Evolutionary conservation across 2,329 filamentous ascomycete species (phyloP), one percentile per base, ranked within the genome.

Genomic region (Acrocalymma vagum): DNA sequence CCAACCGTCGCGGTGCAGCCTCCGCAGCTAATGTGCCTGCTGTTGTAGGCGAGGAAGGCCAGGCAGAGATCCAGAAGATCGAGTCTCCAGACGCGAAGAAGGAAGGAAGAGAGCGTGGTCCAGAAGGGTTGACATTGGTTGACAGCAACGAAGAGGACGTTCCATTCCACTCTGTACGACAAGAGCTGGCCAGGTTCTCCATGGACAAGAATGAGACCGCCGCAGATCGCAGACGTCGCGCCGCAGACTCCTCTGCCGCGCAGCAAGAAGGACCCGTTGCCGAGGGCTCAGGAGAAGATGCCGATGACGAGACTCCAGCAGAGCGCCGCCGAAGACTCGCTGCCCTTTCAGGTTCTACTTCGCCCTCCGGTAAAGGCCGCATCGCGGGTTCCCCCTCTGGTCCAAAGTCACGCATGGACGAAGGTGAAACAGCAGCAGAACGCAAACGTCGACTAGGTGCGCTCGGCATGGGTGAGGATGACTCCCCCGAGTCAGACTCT

Each of bases 371-470:
- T 36, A 41, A 38, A 34, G 53, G 25, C 45, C 26, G 11, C 60
- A 45, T 24, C 50, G 53, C 21, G 30, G 33, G 20, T 22, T 42
- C 15, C 41, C 51, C 20, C 36, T 31, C 13, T 24, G 20, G n/a
- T 21, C 26, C 52, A 11, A 53, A 54, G 27, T 38, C 34, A 10
- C 58, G 30, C 29, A 62, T 63, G 43, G 77, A 78, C 2, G 75
- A 74, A 22, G 76, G 72, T 22, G 88, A 92, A 70, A 91, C 87
- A 0, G 85, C 87, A 0, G 88, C 88, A 0, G 89, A 93, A 67
- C 78, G 86, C 41, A 79, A 87, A 26, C 77, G 89, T 37, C 81
- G 89, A 55, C 83, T 90, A 56, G 87, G 87, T 1, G 89, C 88
- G 1, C 72, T 93, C 2, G 87, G 88, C 8, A 75, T 87, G 16